Percentiles rank a stretch among this genome's conserved stretches.
These are phyloP conservation scores for Cutaneotrichosporon mucoides DNA, from an alignment of 1,284 basidiomycete genomes.

Conservation along the genomic window DNA sequence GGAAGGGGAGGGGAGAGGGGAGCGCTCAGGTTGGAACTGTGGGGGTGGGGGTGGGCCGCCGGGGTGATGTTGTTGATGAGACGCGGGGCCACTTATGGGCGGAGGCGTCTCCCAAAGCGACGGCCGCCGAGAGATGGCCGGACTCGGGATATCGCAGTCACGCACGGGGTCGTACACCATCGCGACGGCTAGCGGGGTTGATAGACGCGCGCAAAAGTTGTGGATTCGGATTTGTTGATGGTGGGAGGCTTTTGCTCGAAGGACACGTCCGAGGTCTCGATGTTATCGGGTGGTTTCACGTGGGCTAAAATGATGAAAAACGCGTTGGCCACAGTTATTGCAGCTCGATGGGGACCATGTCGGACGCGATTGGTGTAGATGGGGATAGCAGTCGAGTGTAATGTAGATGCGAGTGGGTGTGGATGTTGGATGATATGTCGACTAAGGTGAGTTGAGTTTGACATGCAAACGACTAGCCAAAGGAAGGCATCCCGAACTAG, in stretches of 20 bases:
- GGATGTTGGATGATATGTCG: not conserved
- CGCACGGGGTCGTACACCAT: conserved; percentile 48
- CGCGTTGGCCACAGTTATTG: not conserved
- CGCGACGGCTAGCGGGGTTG: not conserved
- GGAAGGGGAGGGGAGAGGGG: conserved; percentile 6
- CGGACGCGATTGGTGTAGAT: not conserved
- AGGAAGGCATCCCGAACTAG: not conserved
- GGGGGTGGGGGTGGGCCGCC: conserved; percentile 8
- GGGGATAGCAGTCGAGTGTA: not conserved
- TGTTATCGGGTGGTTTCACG: not conserved
- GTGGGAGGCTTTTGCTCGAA: not conserved
- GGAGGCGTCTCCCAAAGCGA: conserved; percentile 15
- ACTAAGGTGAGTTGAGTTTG: not conserved
- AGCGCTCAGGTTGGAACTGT: conserved; percentile 6
- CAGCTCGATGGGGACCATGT: not conserved
- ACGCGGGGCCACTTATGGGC: not conserved
- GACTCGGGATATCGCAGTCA: conserved; percentile 43
- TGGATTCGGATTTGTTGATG: not conserved
- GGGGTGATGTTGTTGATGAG: not conserved
- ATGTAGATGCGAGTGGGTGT: not conserved
- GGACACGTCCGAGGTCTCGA: not conserved
- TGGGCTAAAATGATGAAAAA: too few species aligned
- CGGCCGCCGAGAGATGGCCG: conserved; percentile 22
- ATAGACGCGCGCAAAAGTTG: not conserved
- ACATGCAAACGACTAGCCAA: too few species aligned